Base-by-base conservation (phyloP, 2,329 filamentous ascomycete species). In the Trichocomaceae sp. region DNA sequence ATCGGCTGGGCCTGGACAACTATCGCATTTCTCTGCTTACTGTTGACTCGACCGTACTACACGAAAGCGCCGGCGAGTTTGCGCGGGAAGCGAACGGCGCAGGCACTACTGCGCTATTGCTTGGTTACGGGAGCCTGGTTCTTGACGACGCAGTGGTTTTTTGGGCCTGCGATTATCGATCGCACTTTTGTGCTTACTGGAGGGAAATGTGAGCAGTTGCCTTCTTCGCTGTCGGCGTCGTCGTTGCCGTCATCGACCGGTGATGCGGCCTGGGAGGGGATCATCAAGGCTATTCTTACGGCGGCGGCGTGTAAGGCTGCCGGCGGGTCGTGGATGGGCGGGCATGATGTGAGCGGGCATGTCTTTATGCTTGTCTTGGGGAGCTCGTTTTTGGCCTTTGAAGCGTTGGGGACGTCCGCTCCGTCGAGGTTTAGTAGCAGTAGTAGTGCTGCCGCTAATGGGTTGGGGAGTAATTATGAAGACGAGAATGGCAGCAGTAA, bases 291-390 rank as follows among this genome's bases (percentile, higher is more conserved):
- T 50, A 76, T 85, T 58, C 74, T 90, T 44, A 92, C 87, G 1
- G 84, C 86, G 1, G 83, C 86, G 4, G 87, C 89, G 44, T 99
- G 93, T 68, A 93, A 89, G 74, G 79, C 85, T 3, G 83, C 84
- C 0, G 92, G 92, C 6, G 92, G 93, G 0, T 76, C 78, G 53
- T 99, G 93, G 93, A 82, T 78, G 56, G 93, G 93, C n/a, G 93
- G 93, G 0, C 90, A 97, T 72, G 93, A 99, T 71, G 92, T 99
- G 63, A 93, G 87, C 58, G 93, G 93, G 0, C 93, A 97, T 72
- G 90, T 96, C 3, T 96, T 99, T 66, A 75, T 99, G 74, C 79
- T 99, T 48, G 90, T 95, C 6, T 76, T 96, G 42, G 88, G 89
- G 3, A 92, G 86, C 55, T 83, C 83, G 47, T 88, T 96, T 65